Evolutionary conservation across 805 yeast species (phyloP).

Genomic region (Saturnispora besseyi): DNA sequence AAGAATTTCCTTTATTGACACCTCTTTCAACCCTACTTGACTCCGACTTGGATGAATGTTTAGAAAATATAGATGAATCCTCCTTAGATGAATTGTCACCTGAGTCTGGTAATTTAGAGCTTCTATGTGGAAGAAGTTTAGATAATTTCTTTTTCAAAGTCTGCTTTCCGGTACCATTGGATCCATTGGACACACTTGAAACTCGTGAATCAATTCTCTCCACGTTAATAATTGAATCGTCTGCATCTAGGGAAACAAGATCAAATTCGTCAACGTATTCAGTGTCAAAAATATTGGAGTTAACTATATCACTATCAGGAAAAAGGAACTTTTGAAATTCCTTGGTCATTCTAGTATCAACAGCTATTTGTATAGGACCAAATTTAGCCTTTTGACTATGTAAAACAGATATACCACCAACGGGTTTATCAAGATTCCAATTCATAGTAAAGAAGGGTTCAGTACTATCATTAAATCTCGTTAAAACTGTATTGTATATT

Average conservation of each 20-base stretch:
- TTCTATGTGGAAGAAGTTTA: neutral
- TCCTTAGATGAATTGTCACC: neutral
- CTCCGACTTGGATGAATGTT: neutral
- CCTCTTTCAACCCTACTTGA: neutral
- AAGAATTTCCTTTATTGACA: neutral
- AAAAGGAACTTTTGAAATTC: conserved; percentile 33
- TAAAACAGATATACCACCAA: conserved; percentile 57
- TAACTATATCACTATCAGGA: conserved; percentile 15
- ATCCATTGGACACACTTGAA: neutral
- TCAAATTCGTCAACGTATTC: conserved; percentile 3
- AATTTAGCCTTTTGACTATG: conserved; percentile 39
- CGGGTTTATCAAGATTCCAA: conserved; percentile 51
- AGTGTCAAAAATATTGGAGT: conserved; percentile 1
- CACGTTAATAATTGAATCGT: conserved; percentile 1
- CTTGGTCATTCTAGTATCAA: conserved; percentile 48
- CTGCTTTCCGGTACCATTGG: neutral
- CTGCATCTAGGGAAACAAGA: neutral
- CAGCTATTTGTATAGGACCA: conserved; percentile 47
- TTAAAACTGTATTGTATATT: conserved; percentile 59
- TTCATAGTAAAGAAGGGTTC: conserved; percentile 32
- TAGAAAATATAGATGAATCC: neutral
- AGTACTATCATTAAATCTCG: conserved; percentile 22
- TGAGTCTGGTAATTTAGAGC: neutral
- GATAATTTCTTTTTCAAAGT: conserved; percentile 1
- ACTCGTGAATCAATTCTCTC: neutral